Percentiles rank a stretch among this genome's conserved stretches.
Evolutionary conservation across 148 eudicot genomes (phyloP).

Genomic region (Rhododendron mucronatum): DNA sequence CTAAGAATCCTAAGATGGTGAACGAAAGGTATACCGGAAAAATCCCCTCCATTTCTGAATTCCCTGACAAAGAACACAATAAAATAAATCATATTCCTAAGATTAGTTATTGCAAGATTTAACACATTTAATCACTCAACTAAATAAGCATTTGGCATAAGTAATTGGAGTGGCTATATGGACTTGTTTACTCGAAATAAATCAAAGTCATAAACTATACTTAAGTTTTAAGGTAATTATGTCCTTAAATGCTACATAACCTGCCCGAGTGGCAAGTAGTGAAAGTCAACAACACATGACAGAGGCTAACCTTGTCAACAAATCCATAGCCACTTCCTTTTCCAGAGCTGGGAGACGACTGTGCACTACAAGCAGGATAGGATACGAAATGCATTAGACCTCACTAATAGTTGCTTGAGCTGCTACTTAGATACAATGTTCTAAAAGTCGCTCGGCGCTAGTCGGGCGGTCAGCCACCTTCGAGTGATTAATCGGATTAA

Average conservation of each 20-base stretch:
- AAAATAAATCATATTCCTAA: not conserved
- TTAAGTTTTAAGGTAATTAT: not conserved
- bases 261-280: not conserved
- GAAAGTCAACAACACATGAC: conserved; percentile 7
- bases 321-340: conserved; percentile 88
- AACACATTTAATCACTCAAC: not conserved
- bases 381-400: not conserved
- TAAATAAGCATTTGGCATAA: not conserved
- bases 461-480: too few relatives aligned
- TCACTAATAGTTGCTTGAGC: conserved; percentile 37
- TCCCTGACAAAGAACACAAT: not conserved
- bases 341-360: conserved; percentile 48
- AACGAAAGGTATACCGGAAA: not conserved
- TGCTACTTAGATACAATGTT: too few relatives aligned
- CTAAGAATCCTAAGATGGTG: not conserved
- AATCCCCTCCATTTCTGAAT: not conserved
- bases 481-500: too few relatives aligned
- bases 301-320: conserved; percentile 79
- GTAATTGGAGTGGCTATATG: not conserved
- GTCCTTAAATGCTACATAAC: not conserved
- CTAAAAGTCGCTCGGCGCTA: too few relatives aligned
- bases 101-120: too few relatives aligned
- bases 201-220: not conserved
- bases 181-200: not conserved
- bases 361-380: conserved; percentile 35